Conservation (phyloP, 2,329 filamentous ascomycete genomes). For the Colletotrichum viniferum region DNA sequence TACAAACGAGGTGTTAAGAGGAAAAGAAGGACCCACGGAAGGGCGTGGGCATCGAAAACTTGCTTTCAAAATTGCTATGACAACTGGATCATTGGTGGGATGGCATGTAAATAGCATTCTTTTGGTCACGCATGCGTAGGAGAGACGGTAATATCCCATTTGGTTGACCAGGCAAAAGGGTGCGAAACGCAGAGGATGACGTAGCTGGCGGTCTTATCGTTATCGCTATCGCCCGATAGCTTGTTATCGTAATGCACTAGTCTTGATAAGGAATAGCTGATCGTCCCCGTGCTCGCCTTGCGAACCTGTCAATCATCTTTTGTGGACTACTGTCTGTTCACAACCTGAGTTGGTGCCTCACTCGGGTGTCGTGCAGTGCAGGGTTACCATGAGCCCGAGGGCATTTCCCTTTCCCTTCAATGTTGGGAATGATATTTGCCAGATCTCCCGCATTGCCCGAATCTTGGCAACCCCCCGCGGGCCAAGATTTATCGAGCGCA, state of each 20-base stretch:
- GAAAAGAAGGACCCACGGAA: background rate
- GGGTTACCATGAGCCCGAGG: conserved; percentile 2
- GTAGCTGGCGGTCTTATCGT: conserved; percentile 11
- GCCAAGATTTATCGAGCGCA: conserved; percentile 49
- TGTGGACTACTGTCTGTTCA: background rate
- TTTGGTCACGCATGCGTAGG: background rate
- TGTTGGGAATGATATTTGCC: conserved; percentile 82
- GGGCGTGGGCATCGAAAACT: background rate
- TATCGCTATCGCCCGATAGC: conserved; percentile 1
- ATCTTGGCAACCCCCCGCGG: conserved; percentile 55
- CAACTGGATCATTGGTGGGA: background rate
- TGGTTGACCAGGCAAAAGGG: background rate
- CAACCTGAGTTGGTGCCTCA: background rate
- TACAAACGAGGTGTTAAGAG: background rate
- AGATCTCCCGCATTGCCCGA: conserved; percentile 65
- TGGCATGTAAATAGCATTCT: conserved; percentile 14
- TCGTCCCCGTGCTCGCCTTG: background rate
- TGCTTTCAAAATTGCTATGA: background rate
- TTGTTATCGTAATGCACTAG: background rate
- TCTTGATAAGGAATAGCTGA: background rate
- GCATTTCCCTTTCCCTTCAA: conserved; percentile 69
- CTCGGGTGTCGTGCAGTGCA: background rate
- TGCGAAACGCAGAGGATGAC: background rate
- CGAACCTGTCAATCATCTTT: background rate
- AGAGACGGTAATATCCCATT: background rate